phyloP scores from a whole-genome alignment of 164 flowering plant species.

The Litsea cubeba region DNA sequence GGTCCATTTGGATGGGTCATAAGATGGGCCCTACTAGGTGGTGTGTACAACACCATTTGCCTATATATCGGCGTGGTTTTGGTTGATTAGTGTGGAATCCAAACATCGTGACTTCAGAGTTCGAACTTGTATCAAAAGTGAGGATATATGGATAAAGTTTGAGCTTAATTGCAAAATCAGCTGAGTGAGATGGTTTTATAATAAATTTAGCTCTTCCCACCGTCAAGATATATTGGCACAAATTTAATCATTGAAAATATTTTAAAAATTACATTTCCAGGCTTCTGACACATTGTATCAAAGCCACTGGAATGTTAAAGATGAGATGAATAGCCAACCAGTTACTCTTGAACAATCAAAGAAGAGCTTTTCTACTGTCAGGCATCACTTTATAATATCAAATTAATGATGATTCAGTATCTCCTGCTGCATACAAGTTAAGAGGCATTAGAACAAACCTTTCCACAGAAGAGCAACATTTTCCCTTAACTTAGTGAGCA shows the following conservation, averaged over 20 bases:
- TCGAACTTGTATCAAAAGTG: not conserved
- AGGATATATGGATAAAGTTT: not conserved
- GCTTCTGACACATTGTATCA: no score
- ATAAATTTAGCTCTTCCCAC: not conserved
- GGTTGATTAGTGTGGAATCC: no score
- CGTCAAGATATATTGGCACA: not conserved
- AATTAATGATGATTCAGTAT: not conserved
- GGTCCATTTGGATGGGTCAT: no score
- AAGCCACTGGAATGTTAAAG: not conserved
- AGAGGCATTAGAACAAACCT: slow-evolving; percentile 44
- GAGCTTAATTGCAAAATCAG: not conserved
- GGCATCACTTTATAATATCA: not conserved
- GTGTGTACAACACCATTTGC: no score
- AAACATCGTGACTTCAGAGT: no score
- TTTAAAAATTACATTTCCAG: no score
- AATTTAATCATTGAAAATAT: no score
- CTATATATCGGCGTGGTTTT: no score
- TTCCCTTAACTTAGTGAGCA: slow-evolving; percentile 26
- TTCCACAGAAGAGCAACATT: slow-evolving; percentile 58
- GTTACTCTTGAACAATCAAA: not conserved
- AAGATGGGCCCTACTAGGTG: no score
- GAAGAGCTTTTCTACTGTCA: not conserved
- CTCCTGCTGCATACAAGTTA: not conserved
- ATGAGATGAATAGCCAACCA: not conserved
- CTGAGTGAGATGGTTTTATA: not conserved